These are phyloP conservation scores for Kwoniella sp. DNA, from an alignment of 768 basidiomycete genomes.

Conservation along the genomic window DNA sequence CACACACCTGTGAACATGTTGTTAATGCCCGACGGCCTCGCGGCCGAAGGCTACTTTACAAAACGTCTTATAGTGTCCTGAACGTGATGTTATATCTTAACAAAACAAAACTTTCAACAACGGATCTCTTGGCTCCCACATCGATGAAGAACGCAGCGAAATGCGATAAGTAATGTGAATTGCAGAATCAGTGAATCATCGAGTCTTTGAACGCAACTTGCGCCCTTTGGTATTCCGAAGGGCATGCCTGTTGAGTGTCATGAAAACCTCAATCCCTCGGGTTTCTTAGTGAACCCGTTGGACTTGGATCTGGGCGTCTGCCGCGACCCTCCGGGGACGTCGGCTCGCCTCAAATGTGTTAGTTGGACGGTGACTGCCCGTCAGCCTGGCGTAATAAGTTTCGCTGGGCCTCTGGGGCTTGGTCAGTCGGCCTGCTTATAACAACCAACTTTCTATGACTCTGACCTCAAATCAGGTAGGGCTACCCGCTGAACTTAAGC, in stretches of 20 bases:
- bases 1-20: slow-evolving; percentile 61
- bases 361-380: slow-evolving; percentile 34
- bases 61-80: slow-evolving; percentile 36
- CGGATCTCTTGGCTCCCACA: slow-evolving; percentile 76
- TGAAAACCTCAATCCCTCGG: slow-evolving; percentile 45
- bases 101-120: slow-evolving; percentile 62
- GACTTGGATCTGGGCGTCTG: slow-evolving; percentile 52
- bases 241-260: slow-evolving; percentile 69
- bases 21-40: slow-evolving; percentile 12
- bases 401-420: slow-evolving; percentile 24
- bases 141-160: slow-evolving; percentile 80
- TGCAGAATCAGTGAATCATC: slow-evolving; percentile 62
- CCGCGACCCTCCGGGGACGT: slow-evolving; percentile 13
- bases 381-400: slow-evolving; percentile 62
- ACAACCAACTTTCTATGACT: slow-evolving; percentile 39
- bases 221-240: slow-evolving; percentile 73
- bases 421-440: slow-evolving; percentile 61
- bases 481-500: slow-evolving; percentile 85
- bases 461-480: slow-evolving; percentile 79
- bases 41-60: slow-evolving; percentile 24
- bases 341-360: slow-evolving; percentile 21
- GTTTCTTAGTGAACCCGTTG: slow-evolving; percentile 23
- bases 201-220: slow-evolving; percentile 69
- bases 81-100: slow-evolving; percentile 48
- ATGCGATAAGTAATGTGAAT: slow-evolving; percentile 81